Percentiles rank a stretch among this genome's conserved stretches.
Conservation (phyloP, 177 flowering plant genomes). For the Vitis hybrid region DNA sequence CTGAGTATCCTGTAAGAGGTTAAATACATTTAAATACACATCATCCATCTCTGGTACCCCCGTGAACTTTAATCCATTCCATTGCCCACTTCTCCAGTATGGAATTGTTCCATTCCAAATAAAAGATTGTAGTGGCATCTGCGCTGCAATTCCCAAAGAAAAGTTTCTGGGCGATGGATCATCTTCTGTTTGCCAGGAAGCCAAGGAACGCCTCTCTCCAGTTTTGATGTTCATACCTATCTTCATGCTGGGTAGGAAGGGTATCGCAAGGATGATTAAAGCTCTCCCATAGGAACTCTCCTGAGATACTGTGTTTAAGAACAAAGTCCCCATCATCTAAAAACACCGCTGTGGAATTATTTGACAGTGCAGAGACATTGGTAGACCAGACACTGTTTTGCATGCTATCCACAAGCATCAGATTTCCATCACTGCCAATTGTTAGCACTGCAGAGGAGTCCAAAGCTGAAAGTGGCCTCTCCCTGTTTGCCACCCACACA, state of each 20-base stretch:
- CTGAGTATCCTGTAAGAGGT: not conserved
- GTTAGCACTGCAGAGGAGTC: not conserved
- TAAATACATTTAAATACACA: not conserved
- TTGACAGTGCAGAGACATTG: not conserved
- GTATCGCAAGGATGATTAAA: constrained; percentile 17
- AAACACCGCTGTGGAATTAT: not conserved
- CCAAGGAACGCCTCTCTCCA: constrained; percentile 5
- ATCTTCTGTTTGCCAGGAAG: constrained; percentile 19
- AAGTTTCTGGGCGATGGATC: constrained; percentile 21
- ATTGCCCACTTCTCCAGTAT: constrained; percentile 10
- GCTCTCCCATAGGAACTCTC: constrained; percentile 19
- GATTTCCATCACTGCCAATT: not conserved
- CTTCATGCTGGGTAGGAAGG: constrained; percentile 8
- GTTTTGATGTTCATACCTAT: constrained; percentile 4
- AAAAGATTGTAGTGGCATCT: not conserved
- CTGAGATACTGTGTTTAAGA: not conserved
- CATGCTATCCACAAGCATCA: constrained; percentile 10
- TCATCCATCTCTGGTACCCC: constrained; percentile 3
- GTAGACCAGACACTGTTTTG: constrained; percentile 12
- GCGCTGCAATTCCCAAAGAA: not conserved
- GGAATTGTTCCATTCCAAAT: constrained; percentile 3
- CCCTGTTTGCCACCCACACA: constrained; percentile 35
- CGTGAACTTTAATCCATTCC: constrained; percentile 10
- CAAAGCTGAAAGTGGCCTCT: not conserved
- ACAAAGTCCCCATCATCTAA: constrained; percentile 11